Evolutionary conservation across 129 eudicot genomes (phyloP).

Genomic region (Solidago caesia): DNA sequence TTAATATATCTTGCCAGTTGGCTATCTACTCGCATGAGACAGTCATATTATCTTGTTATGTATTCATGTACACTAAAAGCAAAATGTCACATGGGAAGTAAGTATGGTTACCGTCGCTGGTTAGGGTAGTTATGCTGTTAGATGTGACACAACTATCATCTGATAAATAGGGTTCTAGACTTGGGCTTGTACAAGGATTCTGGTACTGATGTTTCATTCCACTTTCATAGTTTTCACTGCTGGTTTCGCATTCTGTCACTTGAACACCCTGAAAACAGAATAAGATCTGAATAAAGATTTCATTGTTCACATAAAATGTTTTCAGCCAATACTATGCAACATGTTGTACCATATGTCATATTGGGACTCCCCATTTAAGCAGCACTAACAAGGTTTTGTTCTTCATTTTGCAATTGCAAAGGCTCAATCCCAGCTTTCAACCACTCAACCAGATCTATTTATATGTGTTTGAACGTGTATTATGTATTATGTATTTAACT

Average conservation of each 20-base stretch:
- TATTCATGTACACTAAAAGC: slow-evolving; percentile 4
- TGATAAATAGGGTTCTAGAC: slow-evolving; percentile 54
- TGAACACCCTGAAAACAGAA: slow-evolving; percentile 49
- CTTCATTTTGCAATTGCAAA: background rate
- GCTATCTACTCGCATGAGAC: background rate
- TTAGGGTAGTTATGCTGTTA: slow-evolving; percentile 53
- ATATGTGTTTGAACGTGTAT: no score
- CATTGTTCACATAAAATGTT: slow-evolving; percentile 10
- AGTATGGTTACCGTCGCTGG: slow-evolving; percentile 48
- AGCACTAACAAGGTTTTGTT: background rate
- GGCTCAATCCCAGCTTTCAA: background rate
- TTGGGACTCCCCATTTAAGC: background rate
- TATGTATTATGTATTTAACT: no score
- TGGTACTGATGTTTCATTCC: slow-evolving; percentile 31
- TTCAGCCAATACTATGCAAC: background rate
- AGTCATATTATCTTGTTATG: background rate
- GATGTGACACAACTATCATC: slow-evolving; percentile 65
- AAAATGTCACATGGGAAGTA: background rate
- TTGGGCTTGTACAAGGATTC: slow-evolving; percentile 38
- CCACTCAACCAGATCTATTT: background rate
- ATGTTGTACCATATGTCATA: background rate
- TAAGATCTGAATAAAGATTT: background rate
- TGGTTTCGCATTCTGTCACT: slow-evolving; percentile 36
- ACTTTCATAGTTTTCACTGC: slow-evolving; percentile 33
- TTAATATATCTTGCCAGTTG: background rate